phyloP scores from a whole-genome alignment of 1,284 basidiomycete species.

The Naganishia liquefaciens region DNA sequence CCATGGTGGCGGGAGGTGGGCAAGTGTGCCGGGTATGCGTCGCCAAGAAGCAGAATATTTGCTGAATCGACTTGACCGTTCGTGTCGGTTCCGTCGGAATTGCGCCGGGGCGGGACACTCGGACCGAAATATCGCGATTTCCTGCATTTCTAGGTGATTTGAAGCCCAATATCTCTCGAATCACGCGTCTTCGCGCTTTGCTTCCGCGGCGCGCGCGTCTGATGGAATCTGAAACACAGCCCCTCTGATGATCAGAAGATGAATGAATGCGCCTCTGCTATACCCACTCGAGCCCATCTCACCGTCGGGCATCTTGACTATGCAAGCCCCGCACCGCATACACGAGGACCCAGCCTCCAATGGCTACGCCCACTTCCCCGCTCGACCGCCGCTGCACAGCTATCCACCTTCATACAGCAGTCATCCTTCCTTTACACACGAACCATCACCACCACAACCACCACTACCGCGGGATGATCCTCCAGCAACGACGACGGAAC shows the following conservation, averaged over 20 bases:
- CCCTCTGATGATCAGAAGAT: background rate
- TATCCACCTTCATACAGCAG: slow-evolving; percentile 7
- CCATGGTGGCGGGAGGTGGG: background rate
- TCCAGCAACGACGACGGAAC: background rate
- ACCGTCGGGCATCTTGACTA: too few species aligned
- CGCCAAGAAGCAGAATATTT: too few species aligned
- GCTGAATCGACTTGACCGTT: too few species aligned
- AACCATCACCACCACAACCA: background rate
- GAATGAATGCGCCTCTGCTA: too few species aligned
- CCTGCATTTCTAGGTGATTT: too few species aligned
- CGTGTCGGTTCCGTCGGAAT: too few species aligned
- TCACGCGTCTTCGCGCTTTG: too few species aligned
- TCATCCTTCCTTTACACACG: background rate
- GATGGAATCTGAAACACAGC: background rate
- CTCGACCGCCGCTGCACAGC: background rate
- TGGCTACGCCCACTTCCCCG: background rate
- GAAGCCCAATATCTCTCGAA: too few species aligned
- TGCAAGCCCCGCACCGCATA: background rate
- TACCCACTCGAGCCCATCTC: too few species aligned
- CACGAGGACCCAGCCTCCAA: background rate
- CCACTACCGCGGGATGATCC: too few species aligned
- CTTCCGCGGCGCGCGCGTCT: background rate
- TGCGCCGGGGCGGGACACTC: background rate
- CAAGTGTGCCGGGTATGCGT: too few species aligned
- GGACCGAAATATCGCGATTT: background rate